Conservation (phyloP, 495 filamentous ascomycete species). For the Podospora conica region DNA sequence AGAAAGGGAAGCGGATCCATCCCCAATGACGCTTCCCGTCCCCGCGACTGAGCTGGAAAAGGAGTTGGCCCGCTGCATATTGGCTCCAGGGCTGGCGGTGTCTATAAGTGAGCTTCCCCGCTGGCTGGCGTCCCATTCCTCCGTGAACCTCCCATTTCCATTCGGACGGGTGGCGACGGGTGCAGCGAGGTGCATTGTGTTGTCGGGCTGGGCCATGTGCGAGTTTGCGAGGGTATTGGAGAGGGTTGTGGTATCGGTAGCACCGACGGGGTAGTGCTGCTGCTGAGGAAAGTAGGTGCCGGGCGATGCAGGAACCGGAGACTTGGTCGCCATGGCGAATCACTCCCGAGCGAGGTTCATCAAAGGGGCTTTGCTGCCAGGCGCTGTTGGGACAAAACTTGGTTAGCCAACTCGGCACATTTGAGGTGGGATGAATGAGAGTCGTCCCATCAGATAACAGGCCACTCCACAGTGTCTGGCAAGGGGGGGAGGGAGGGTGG, state of each 20-base stretch:
- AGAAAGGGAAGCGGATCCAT: conserved; percentile 44
- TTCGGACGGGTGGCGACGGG: conserved; percentile 27
- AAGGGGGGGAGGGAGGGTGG: background rate
- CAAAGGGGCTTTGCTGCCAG: background rate
- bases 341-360: conserved; percentile 5
- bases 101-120: conserved; percentile 58
- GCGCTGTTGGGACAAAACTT: background rate
- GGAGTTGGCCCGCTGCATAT: conserved; percentile 45
- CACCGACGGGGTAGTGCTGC: conserved; percentile 14
- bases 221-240: conserved; percentile 40
- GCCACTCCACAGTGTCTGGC: background rate
- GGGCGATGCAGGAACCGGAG: conserved; percentile 11
- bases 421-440: background rate
- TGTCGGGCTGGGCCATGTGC: conserved; percentile 28
- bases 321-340: conserved; percentile 24
- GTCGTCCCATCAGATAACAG: too few relatives aligned
- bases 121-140: conserved; percentile 66
- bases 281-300: conserved; percentile 21
- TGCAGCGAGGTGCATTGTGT: conserved; percentile 19
- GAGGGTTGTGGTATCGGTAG: conserved; percentile 33
- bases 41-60: conserved; percentile 38
- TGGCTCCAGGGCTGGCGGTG: conserved; percentile 24
- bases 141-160: conserved; percentile 49
- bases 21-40: conserved; percentile 19
- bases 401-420: background rate